Percentiles rank a stretch among this genome's conserved stretches.
Evolutionary conservation across 2,329 filamentous ascomycete species (phyloP).

Genomic region (Dothideomycetes sp.): DNA sequence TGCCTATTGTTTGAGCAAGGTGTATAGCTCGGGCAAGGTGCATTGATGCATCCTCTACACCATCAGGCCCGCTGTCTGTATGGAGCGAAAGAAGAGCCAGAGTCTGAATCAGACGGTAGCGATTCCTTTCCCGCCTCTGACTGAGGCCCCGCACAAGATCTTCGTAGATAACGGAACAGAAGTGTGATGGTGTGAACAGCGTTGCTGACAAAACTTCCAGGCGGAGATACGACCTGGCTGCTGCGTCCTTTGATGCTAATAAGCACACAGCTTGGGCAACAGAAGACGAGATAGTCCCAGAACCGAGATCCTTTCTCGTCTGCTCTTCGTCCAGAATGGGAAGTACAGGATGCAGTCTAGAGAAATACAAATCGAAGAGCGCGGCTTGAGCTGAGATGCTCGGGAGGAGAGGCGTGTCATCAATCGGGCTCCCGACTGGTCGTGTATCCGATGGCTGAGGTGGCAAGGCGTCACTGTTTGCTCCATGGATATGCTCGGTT

Average conservation of each 20-base stretch:
- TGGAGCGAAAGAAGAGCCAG: constrained; percentile 36
- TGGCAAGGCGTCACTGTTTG: constrained; percentile 10
- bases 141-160: constrained; percentile 30
- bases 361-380: constrained; percentile 35
- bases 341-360: constrained; percentile 34
- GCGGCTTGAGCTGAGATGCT: constrained; percentile 22
- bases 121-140: constrained; percentile 31
- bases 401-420: constrained; percentile 18
- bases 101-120: constrained; percentile 35
- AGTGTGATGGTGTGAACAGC: constrained; percentile 28
- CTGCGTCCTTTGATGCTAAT: constrained; percentile 35
- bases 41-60: constrained; percentile 31
- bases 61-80: constrained; percentile 32
- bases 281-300: constrained; percentile 26
- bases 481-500: background rate
- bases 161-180: constrained; percentile 33
- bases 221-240: constrained; percentile 28
- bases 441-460: background rate
- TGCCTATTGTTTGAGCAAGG: constrained; percentile 37
- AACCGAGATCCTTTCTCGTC: constrained; percentile 26
- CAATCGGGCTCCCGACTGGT: background rate
- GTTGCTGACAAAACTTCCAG: constrained; percentile 23
- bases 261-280: constrained; percentile 36
- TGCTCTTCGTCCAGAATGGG: constrained; percentile 34
- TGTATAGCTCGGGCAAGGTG: constrained; percentile 38